phyloP scores from a whole-genome alignment of 2,329 filamentous ascomycete genomes.

The Epichloe elymi region DNA sequence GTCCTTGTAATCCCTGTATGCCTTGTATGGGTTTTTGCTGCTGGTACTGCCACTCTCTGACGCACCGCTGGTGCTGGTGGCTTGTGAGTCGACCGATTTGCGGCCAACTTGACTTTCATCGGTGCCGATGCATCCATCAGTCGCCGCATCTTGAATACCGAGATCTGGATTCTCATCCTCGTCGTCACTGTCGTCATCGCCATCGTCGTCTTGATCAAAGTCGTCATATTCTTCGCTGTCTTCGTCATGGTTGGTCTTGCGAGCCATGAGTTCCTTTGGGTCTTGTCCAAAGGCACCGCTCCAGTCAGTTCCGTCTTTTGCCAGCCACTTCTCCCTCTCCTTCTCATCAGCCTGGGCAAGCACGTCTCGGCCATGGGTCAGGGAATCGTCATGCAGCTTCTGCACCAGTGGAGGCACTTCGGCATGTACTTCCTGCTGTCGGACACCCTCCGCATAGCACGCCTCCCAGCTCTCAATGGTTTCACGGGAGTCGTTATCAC shows the following conservation, averaged over 20 bases:
- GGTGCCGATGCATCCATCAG: conserved; percentile 12
- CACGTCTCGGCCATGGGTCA: conserved; percentile 69
- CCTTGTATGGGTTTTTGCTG: conserved; percentile 40
- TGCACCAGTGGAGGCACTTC: conserved; percentile 62
- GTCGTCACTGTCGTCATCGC: conserved; percentile 20
- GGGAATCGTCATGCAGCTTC: conserved; percentile 66
- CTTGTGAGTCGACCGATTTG: conserved; percentile 28
- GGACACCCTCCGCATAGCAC: conserved; percentile 76
- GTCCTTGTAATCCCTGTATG: conserved; percentile 50
- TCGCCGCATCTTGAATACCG: conserved; percentile 44
- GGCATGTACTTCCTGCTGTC: conserved; percentile 53
- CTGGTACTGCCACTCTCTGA: conserved; percentile 23
- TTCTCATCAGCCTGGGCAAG: conserved; percentile 59
- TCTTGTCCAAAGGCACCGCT: conserved; percentile 73
- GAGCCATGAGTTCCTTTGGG: conserved; percentile 38
- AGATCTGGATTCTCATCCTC: conserved; percentile 34
- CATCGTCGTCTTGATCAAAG: conserved; percentile 20
- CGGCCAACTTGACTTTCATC: conserved; percentile 16
- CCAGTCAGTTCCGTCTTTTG: conserved; percentile 75
- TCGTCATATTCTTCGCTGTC: conserved; percentile 28
- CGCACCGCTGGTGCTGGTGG: conserved; percentile 17
- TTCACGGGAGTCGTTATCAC: conserved; percentile 79
- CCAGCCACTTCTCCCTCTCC: conserved; percentile 65
- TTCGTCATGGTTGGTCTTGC: conserved; percentile 12
- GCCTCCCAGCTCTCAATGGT: conserved; percentile 93